Conservation (phyloP, 2,329 filamentous ascomycete species). For the Pseudopyrenochaeta lycopersici region DNA sequence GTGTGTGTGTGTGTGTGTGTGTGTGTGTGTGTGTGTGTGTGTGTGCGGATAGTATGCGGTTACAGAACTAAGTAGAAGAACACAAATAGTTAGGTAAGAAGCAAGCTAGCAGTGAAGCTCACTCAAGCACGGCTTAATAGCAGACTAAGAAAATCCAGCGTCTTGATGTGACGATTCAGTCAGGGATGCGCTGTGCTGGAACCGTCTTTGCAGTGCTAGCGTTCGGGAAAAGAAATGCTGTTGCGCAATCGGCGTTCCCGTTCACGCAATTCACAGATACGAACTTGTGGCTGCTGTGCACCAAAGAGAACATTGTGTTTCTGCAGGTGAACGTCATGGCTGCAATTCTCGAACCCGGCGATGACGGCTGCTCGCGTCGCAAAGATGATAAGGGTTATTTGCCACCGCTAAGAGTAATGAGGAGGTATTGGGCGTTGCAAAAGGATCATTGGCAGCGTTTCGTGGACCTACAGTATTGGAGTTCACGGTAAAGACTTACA, state of each 20-base stretch:
- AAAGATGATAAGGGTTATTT: background rate
- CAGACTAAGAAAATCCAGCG: background rate
- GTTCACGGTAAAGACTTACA: background rate
- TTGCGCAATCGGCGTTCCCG: constrained; percentile 19
- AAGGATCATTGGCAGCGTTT: background rate
- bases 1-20: too few relatives aligned
- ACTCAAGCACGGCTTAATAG: background rate
- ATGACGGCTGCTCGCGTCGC: background rate
- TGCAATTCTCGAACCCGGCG: background rate
- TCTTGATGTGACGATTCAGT: background rate
- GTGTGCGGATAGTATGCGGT: background rate
- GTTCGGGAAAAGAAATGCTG: background rate
- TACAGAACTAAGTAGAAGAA: too few relatives aligned
- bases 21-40: too few relatives aligned
- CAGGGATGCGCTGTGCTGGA: background rate
- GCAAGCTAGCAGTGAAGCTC: background rate
- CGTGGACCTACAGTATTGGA: background rate
- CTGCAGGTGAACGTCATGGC: background rate
- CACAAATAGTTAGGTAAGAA: too few relatives aligned
- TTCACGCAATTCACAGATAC: constrained; percentile 16
- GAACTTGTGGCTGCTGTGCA: background rate
- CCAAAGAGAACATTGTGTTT: background rate
- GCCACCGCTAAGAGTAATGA: too few relatives aligned
- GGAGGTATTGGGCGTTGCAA: background rate
- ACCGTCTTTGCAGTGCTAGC: background rate